A percentile compares a stretch with the other conserved stretches of the same genome.
Evolutionary conservation across 345 rosid genomes (phyloP).

Genomic region (Linum trigynum): DNA sequence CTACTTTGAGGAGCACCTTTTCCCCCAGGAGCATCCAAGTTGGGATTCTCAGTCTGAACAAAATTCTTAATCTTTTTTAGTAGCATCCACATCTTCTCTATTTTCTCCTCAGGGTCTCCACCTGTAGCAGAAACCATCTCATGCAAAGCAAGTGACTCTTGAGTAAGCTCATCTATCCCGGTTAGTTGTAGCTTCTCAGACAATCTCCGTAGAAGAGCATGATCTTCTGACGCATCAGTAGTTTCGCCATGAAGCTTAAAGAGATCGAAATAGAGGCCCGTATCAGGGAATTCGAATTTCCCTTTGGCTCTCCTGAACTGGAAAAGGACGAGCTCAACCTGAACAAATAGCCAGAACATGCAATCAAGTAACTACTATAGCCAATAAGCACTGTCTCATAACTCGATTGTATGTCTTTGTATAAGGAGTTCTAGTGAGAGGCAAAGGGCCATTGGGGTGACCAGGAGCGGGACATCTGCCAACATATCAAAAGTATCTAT

Average conservation of each 20-base stretch:
- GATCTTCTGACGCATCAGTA: conserved; percentile 40
- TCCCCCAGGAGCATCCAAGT: conserved; percentile 37
- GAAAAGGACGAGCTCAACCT: conserved; percentile 85
- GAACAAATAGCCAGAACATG: conserved; percentile 13
- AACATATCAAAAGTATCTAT: too few relatives aligned
- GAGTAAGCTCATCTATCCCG: conserved; percentile 66
- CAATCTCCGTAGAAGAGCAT: conserved; percentile 45
- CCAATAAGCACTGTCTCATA: too few relatives aligned
- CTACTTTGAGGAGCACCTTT: conserved; percentile 33
- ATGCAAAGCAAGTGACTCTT: conserved; percentile 86
- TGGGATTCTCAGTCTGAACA: conserved; percentile 64
- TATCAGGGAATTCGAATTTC: conserved; percentile 57
- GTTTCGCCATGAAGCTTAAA: conserved; percentile 45
- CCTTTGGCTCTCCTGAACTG: conserved; percentile 88
- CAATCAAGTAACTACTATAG: neutral
- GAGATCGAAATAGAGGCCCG: conserved; percentile 54
- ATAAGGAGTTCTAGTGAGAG: too few relatives aligned
- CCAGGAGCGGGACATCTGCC: neutral
- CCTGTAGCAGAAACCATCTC: conserved; percentile 64
- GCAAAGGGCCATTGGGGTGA: neutral
- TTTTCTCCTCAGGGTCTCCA: conserved; percentile 66
- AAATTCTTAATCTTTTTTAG: conserved; percentile 76
- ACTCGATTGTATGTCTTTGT: too few relatives aligned
- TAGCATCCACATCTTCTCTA: conserved; percentile 80
- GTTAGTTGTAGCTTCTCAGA: conserved; percentile 62